Conservation (phyloP, 176 grass and related monocot genomes). For the Chloris gayana region DNA sequence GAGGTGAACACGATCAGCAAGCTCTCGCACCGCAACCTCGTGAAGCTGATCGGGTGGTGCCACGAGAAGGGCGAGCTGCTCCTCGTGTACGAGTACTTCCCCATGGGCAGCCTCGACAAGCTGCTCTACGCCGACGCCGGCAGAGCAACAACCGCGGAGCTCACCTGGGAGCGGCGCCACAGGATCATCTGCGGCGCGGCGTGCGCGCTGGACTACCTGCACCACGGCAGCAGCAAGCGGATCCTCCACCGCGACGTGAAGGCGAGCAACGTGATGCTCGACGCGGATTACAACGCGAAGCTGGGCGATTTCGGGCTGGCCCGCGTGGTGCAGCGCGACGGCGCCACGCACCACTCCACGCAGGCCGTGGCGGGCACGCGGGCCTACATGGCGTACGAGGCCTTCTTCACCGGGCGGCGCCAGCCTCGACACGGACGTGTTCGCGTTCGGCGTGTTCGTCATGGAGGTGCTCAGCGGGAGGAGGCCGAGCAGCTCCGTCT, state of each 20-base stretch:
- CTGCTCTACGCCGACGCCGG: slow-evolving; percentile 19
- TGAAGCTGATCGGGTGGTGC: slow-evolving; percentile 61
- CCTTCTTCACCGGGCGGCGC: slow-evolving; percentile 71
- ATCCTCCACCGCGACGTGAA: slow-evolving; percentile 64
- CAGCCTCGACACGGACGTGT: slow-evolving; percentile 59
- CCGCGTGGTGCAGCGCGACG: slow-evolving; percentile 46
- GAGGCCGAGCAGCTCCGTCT: slow-evolving; percentile 13
- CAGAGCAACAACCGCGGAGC: slow-evolving; percentile 1
- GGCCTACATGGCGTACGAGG: slow-evolving; percentile 59
- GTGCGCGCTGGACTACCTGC: slow-evolving; percentile 58
- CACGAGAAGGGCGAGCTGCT: slow-evolving; percentile 54
- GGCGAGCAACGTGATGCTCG: slow-evolving; percentile 73
- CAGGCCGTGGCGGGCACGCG: slow-evolving; percentile 51
- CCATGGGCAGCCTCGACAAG: slow-evolving; percentile 57
- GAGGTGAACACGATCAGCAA: slow-evolving; percentile 74
- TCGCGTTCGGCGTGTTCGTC: slow-evolving; percentile 54
- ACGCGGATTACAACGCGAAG: slow-evolving; percentile 45
- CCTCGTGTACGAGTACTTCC: slow-evolving; percentile 59
- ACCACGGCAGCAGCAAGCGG: slow-evolving; percentile 57
- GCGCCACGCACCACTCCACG: slow-evolving; percentile 65
- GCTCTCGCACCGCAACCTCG: slow-evolving; percentile 69
- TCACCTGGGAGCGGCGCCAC: slow-evolving; percentile 54
- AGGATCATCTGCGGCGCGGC: slow-evolving; percentile 52
- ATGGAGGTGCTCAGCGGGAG: slow-evolving; percentile 60
- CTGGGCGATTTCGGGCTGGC: slow-evolving; percentile 69